phyloP scores from a whole-genome alignment of 441 rosid species.

The Populus hybrid region DNA sequence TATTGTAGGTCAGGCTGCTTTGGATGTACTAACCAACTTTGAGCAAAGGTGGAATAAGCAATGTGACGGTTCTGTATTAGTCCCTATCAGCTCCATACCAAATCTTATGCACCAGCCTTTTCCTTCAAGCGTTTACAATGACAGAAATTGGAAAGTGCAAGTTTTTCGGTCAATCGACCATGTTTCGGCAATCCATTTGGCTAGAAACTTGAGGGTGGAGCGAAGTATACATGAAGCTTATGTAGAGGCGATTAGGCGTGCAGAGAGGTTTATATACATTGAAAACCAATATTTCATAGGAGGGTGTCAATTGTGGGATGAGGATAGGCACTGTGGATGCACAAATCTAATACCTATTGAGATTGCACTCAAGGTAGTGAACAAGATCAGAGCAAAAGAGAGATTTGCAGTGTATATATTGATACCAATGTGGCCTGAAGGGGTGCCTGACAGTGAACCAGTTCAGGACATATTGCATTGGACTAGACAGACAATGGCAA shows the following conservation, averaged over 20 bases:
- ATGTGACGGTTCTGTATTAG: constrained; percentile 54
- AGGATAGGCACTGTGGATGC: constrained; percentile 61
- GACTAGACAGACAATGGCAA: constrained; percentile 77
- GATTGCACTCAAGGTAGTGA: constrained; percentile 67
- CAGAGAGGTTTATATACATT: constrained; percentile 75
- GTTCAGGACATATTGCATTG: constrained; percentile 86
- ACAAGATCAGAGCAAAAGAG: constrained; percentile 55
- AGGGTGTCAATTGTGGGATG: constrained; percentile 77
- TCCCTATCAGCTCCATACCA: constrained; percentile 37
- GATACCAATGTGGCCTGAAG: constrained; percentile 99
- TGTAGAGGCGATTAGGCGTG: constrained; percentile 67
- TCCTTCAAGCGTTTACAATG: constrained; percentile 29
- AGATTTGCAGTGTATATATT: constrained; percentile 75
- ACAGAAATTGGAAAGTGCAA: constrained; percentile 71
- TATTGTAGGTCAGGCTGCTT: constrained; percentile 68
- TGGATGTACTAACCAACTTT: constrained; percentile 66
- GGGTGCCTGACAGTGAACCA: constrained; percentile 69
- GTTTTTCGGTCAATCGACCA: constrained; percentile 76
- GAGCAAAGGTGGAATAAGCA: constrained; percentile 88
- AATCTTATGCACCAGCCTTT: constrained; percentile 29
- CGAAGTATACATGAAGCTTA: constrained; percentile 80
- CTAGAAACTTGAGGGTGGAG: constrained; percentile 50
- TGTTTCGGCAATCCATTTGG: constrained; percentile 50
- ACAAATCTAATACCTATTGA: constrained; percentile 79
- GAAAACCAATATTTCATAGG: constrained; percentile 92